Evolutionary conservation across 768 basidiomycete genomes (phyloP), one percentile per base, ranked within the genome.

Genomic region (Tylopilus plumbeoviolaceoides): DNA sequence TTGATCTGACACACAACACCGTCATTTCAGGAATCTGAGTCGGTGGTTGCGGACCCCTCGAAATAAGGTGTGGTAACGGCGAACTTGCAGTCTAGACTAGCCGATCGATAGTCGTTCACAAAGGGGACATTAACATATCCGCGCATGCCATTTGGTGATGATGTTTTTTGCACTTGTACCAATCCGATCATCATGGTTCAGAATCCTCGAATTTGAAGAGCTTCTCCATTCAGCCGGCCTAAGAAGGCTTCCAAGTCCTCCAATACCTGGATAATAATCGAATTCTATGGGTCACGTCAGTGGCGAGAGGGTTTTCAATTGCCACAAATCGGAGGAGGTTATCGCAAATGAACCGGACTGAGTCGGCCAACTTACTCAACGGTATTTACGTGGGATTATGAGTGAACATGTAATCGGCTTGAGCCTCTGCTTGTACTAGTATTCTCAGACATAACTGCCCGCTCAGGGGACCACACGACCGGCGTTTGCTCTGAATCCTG

Each of bases 321-420:
- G 25, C 40, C 11, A 25, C 17, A 3, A n/a, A 23, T 15, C 31
- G 4, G 31, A 27, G 28, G 30, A 33, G 33, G 33, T 33, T n/a
- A 17, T 31, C 17, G 25, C 36, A 27, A 15, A 58, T 40, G 33
- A 33, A 43, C 50, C 38, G 30, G 33, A 23, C 23, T 5, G 23
- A 33, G 33, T 45, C 36, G 25, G 25, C 20, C 48, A 48, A 56
- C 36, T n/a, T n/a, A n/a, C n/a, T 38, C 12, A 38, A 47, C 28
- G 25, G 15, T 46, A n/a, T 42, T 59, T 65, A 59, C 57, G 55
- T 54, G 54, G 12, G 30, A 30, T 33, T 25, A 28, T 36, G 31
- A 17, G 12, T 28, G 9, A 50, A 53, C 33, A 51, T 63, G 60
- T 65, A 63, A 65, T 63, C 51, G 55, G 53, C 49, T 53, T 48